Evolutionary conservation across 2,329 filamentous ascomycete species (phyloP), one percentile per base, ranked within the genome.

Genomic region (Lasiodiplodia citricola): DNA sequence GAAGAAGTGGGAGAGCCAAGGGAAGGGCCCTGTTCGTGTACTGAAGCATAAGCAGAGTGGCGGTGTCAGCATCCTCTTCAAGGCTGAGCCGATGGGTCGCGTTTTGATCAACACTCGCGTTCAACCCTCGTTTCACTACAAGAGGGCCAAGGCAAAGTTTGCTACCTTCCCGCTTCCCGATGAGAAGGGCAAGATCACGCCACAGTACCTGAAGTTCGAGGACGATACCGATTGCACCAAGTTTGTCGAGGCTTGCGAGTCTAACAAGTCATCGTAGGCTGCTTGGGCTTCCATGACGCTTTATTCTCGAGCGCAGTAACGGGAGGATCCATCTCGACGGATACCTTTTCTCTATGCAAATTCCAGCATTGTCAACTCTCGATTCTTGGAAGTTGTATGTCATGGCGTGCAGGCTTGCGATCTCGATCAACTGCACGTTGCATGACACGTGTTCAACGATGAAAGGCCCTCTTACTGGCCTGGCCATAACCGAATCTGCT

Each of bases 41-140:
- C 73, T 80, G 54, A 78, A 77, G 70, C 74, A 78, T 70, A 80
- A 80, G 67, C 70, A 74, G 54, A 75, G 72, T 25, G 75, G 74
- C 51, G 77, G 75, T 51, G 74, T 74, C 60, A 71, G 78, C 37
- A 70, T 80, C 14, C 75, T 78, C 13, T 74, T 80, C 44, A 77
- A 78, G 62, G 72, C 77, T 16, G 50, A 55, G 21, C 70, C 74
- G 14, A 76, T 73, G 55, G 79, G 79, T 16, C 70, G 71, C 2
- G 76, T 74, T 2, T 73, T 75, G 5, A 70, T 80, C 56, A 80
- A 80, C 69, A 76, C 76, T 68, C 71, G 73, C 41, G 72, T 80
- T 38, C 66, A 78, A 21, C 72, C 76, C 8, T 71, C 72, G 23
- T 70, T 79, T 14, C 69, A 69, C 23, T 71, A 74, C 23, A 73